Conservation (phyloP, 192 early-diverging fungal genomes). For the Entomortierella lignicola region DNA sequence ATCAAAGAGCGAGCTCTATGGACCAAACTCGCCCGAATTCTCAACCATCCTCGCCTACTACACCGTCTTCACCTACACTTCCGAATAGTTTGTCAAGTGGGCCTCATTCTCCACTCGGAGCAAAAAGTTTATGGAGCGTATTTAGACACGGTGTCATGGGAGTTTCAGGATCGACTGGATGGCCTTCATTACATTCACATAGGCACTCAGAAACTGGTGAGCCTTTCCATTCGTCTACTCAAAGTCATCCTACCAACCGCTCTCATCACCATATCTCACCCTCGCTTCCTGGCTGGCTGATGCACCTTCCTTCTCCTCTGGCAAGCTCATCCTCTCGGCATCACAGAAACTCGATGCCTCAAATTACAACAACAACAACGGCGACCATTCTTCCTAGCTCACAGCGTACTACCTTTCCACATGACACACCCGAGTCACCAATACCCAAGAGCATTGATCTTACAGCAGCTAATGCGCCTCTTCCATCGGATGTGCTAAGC, state of each 20-base stretch:
- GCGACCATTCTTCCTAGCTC: not conserved
- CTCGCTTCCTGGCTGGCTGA: conserved; percentile 23
- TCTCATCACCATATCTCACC: conserved; percentile 26
- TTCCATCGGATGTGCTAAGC: conserved; percentile 24
- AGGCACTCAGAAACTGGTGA: conserved; percentile 15
- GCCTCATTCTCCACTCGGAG: conserved; percentile 20
- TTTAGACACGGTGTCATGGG: conserved; percentile 49
- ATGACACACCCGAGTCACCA: not conserved
- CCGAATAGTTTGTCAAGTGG: not conserved
- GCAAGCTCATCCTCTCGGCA: conserved; percentile 28
- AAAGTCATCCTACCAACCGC: conserved; percentile 5
- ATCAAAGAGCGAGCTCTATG: conserved; percentile 17
- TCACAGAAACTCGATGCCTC: conserved; percentile 14
- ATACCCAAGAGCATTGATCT: conserved; percentile 32
- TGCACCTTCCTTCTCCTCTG: conserved; percentile 39
- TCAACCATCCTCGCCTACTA: conserved; percentile 3
- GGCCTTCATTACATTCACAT: conserved; percentile 25
- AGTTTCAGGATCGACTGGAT: conserved; percentile 37
- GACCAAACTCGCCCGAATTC: conserved; percentile 13
- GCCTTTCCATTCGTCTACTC: not conserved
- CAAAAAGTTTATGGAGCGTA: conserved; percentile 37
- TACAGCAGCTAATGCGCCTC: conserved; percentile 17
- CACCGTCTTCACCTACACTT: conserved; percentile 9
- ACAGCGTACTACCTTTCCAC: too few relatives aligned
- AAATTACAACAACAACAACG: not conserved